Base-by-base conservation (phyloP, 2,329 filamentous ascomycete genomes). In the Diaporthe caulivora region DNA sequence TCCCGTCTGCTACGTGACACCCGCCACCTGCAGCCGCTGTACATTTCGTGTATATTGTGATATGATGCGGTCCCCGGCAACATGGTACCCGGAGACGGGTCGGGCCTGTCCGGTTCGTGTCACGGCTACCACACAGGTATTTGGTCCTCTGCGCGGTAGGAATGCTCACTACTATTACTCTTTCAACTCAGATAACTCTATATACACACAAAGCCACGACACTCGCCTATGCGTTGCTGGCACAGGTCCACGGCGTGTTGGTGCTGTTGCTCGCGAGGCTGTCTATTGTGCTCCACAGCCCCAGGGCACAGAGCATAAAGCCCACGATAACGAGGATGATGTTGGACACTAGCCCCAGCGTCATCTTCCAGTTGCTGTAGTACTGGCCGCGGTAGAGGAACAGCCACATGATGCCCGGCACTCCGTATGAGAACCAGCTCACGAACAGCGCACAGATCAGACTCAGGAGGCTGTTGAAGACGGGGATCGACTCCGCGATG, bases 401-500 rank as follows among this genome's bases (percentile, higher is more conserved):
- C 55, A 87, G 79, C 86, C 86, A 87, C 73, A 87, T 85, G 55
- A 83, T 79, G 2, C 86, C 86, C 0, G 86, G 85, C 0, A 87
- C 80, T 21, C 86, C 86, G 44, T 84, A 87, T 69, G 89, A 91
- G 80, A 94, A 94, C 92, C 92, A 93, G 70, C 87, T 90, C 26
- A 88, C 90, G 74, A 93, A 93, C 1, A 93, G 81, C 1, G 91
- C 87, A 40, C 85, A 86, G 77, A 94, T 89, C 47, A 94, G 82
- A 6, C 89, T 89, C 3, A 94, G 83, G 11, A 94, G 83, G 60
- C 90, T 86, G 78, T 89, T 90, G 83, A 94, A 95, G 64, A 91
- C 88, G 0, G 93, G 93, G 10, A 94, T 91, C 0, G 90, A 89
- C 79, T 92, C 88, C 7, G 92, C 91, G 73, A 95, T 91, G 73